Conservation (phyloP, 2,329 filamentous ascomycete genomes). For the Trichoderma cornu-damae region DNA sequence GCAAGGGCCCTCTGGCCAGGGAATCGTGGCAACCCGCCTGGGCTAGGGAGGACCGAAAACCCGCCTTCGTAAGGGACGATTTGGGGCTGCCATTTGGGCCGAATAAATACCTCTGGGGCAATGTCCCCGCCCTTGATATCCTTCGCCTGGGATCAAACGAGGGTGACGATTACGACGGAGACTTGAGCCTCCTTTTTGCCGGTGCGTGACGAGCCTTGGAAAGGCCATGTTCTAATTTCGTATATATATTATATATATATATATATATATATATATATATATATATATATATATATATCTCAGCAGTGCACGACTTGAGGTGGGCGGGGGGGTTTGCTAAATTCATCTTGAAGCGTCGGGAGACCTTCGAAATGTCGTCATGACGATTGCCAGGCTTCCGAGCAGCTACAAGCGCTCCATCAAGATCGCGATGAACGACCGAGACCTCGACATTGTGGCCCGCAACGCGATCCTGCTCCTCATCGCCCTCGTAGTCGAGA, state of each 20-base stretch:
- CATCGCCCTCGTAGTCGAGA: slow-evolving; percentile 3
- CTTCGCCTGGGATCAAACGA: slow-evolving; percentile 1
- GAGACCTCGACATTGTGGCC: background rate
- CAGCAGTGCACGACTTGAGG: no score
- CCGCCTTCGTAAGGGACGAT: background rate
- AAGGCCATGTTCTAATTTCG: no score
- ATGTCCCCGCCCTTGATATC: background rate
- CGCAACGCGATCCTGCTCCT: slow-evolving; percentile 9
- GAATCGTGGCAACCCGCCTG: background rate
- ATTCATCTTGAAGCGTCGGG: background rate
- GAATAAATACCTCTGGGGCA: slow-evolving; percentile 3
- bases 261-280: no score
- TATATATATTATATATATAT: no score
- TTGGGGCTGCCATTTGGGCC: background rate
- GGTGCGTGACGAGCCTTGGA: background rate
- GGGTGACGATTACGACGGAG: background rate
- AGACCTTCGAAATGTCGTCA: slow-evolving; percentile 9
- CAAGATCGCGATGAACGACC: background rate
- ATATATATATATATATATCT: no score
- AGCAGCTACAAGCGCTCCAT: background rate
- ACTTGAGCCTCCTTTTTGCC: background rate
- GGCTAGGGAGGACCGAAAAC: background rate
- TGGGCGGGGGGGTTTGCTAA: no score
- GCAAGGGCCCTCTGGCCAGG: background rate
- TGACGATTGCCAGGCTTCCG: background rate